Percentiles rank a stretch among this genome's conserved stretches.
These are phyloP conservation scores for Hypoxylon fragiforme DNA, from an alignment of 495 filamentous ascomycete genomes.

Conservation along the genomic window DNA sequence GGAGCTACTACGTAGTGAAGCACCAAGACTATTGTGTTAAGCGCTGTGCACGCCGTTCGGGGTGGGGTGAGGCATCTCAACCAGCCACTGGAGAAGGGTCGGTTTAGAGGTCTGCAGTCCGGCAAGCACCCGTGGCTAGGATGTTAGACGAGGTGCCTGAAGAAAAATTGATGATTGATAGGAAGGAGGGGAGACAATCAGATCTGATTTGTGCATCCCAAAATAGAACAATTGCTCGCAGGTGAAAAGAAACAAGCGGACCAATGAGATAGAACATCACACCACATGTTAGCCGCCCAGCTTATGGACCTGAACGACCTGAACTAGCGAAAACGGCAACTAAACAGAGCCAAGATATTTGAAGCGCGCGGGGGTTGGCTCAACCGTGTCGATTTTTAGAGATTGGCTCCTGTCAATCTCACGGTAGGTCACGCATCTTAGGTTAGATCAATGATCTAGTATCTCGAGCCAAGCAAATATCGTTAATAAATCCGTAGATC, in stretches of 20 bases:
- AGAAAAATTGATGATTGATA: slow-evolving; percentile 17
- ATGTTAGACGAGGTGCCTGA: slow-evolving; percentile 18
- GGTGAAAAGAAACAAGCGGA: slow-evolving; percentile 7
- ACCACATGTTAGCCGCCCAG: slow-evolving; percentile 36
- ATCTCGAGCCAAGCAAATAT: slow-evolving; percentile 3
- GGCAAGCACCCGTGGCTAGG: slow-evolving; percentile 15
- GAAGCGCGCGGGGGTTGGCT: slow-evolving; percentile 30
- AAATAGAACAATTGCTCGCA: slow-evolving; percentile 35
- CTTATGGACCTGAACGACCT: slow-evolving; percentile 9
- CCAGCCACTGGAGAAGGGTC: slow-evolving; percentile 28
- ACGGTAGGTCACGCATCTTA: neutral
- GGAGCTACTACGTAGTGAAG: slow-evolving; percentile 21
- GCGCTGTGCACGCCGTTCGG: slow-evolving; percentile 29
- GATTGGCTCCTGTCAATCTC: slow-evolving; percentile 8
- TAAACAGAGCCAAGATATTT: slow-evolving; percentile 16
- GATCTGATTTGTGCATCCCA: slow-evolving; percentile 28
- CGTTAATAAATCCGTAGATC: neutral
- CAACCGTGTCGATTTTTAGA: slow-evolving; percentile 10
- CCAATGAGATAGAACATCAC: slow-evolving; percentile 33
- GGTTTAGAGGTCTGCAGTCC: slow-evolving; percentile 12
- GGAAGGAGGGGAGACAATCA: slow-evolving; percentile 1
- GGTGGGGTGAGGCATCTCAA: slow-evolving; percentile 34
- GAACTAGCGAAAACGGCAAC: slow-evolving; percentile 26
- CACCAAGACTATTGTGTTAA: slow-evolving; percentile 28
- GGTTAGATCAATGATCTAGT: slow-evolving; percentile 3